These are phyloP conservation scores for Linum usitatissimum DNA, from an alignment of 345 rosid species.

Conservation along the genomic window DNA sequence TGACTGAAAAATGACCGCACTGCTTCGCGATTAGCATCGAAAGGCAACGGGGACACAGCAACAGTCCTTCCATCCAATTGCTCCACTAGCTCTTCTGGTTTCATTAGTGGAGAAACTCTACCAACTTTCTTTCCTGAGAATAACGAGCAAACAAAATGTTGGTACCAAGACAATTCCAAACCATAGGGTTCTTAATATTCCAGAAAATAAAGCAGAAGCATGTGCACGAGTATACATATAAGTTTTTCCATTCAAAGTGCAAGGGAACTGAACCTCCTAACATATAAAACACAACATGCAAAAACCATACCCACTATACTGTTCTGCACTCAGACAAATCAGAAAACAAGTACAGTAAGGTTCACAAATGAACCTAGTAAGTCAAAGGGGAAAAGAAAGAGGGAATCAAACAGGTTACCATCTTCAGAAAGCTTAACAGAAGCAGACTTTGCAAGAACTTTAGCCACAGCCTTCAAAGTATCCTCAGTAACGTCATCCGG, in stretches of 20 bases:
- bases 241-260: neutral
- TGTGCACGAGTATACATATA: too few relatives aligned
- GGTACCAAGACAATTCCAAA: neutral
- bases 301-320: too few relatives aligned
- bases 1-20: conserved; percentile 58
- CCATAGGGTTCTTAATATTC: neutral
- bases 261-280: neutral
- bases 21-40: conserved; percentile 56
- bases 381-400: neutral
- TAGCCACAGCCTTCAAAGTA: conserved; percentile 67
- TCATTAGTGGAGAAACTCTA: conserved; percentile 41
- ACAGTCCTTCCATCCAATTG: conserved; percentile 66
- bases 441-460: conserved; percentile 58
- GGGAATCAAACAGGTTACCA: conserved; percentile 32
- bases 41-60: conserved; percentile 63
- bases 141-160: neutral
- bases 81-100: conserved; percentile 61
- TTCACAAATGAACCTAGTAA: neutral
- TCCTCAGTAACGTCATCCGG: conserved; percentile 66
- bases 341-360: neutral
- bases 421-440: conserved; percentile 79
- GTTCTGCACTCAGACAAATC: too few relatives aligned
- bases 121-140: neutral
- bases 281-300: too few relatives aligned
- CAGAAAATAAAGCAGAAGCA: neutral